These are phyloP conservation scores for Letharia lupina DNA, from an alignment of 495 filamentous ascomycete species.

Conservation along the genomic window DNA sequence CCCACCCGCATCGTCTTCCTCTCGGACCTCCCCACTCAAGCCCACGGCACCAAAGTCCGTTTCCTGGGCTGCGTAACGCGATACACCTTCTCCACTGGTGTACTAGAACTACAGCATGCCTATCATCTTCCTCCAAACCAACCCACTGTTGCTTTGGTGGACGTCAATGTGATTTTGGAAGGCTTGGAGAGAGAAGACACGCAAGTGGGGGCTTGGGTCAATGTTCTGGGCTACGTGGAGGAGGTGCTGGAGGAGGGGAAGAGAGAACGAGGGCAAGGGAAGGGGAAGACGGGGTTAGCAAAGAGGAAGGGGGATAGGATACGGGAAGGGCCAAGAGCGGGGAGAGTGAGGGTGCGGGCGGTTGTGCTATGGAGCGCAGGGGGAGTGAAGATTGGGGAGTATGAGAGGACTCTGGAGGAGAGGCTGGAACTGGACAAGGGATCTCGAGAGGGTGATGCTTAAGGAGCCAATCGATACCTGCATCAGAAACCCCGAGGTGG, in stretches of 20 bases:
- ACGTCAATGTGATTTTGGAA: conserved; percentile 63
- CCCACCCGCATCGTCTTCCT: conserved; percentile 63
- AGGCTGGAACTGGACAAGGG: conserved; percentile 8
- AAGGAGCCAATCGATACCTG: not conserved
- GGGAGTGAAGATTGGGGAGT: conserved; percentile 52
- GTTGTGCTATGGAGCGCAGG: conserved; percentile 60
- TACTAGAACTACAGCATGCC: conserved; percentile 58
- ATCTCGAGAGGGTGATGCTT: not conserved
- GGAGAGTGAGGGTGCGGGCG: conserved; percentile 44
- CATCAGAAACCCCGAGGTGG: not conserved
- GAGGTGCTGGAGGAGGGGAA: conserved; percentile 7
- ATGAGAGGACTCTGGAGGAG: conserved; percentile 41
- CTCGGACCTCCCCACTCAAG: conserved; percentile 46
- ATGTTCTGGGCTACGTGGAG: conserved; percentile 74
- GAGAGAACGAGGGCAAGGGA: not conserved
- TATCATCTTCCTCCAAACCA: conserved; percentile 38
- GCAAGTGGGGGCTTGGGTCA: conserved; percentile 78
- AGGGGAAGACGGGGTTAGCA: not conserved
- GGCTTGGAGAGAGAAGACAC: conserved; percentile 54
- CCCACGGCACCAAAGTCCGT: conserved; percentile 65
- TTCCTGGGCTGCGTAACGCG: conserved; percentile 78
- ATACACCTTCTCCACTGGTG: conserved; percentile 54
- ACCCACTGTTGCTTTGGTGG: conserved; percentile 46
- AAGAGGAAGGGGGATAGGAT: conserved; percentile 6
- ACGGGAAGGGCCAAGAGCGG: not conserved